Conservation (phyloP, 106 monocot species). For the Dendrobium huoshanense region DNA sequence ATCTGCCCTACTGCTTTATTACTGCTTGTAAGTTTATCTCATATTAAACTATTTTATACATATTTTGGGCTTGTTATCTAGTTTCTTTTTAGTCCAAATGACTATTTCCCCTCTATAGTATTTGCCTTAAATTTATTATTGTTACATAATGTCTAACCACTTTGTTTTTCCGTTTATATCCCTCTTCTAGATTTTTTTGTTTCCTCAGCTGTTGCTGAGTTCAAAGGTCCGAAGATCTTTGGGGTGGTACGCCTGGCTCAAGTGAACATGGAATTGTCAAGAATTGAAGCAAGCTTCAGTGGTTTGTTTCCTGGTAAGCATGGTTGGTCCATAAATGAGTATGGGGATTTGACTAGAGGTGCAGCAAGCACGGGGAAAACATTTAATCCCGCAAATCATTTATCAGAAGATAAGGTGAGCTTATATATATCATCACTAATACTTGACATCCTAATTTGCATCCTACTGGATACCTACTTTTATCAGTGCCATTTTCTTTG, state of each 20-base stretch:
- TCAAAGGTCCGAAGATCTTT: conserved; percentile 81
- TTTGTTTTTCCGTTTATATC: neutral
- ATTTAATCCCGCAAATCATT: conserved; percentile 38
- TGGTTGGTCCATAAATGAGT: conserved; percentile 85
- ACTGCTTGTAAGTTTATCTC: neutral
- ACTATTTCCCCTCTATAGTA: no score
- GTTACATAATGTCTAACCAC: no score
- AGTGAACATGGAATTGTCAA: conserved; percentile 80
- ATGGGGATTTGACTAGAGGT: conserved; percentile 85
- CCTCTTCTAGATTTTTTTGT: conserved; percentile 65
- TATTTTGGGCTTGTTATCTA: neutral
- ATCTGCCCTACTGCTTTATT: no score
- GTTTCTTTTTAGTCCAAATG: neutral
- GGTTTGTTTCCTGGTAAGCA: conserved; percentile 81
- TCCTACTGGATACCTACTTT: neutral
- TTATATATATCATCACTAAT: neutral
- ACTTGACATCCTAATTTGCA: neutral
- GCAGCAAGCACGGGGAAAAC: conserved; percentile 62
- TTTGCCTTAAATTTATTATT: no score
- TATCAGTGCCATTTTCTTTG: no score
- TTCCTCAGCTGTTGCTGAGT: conserved; percentile 89
- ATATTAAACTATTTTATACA: neutral
- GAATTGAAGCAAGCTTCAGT: conserved; percentile 83
- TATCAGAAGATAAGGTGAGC: conserved; percentile 36
- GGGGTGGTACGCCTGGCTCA: conserved; percentile 86